A percentile compares a stretch with the other conserved stretches of the same genome.
Evolutionary conservation across 177 flowering plant genomes (phyloP).

Genomic region (Viscum album): DNA sequence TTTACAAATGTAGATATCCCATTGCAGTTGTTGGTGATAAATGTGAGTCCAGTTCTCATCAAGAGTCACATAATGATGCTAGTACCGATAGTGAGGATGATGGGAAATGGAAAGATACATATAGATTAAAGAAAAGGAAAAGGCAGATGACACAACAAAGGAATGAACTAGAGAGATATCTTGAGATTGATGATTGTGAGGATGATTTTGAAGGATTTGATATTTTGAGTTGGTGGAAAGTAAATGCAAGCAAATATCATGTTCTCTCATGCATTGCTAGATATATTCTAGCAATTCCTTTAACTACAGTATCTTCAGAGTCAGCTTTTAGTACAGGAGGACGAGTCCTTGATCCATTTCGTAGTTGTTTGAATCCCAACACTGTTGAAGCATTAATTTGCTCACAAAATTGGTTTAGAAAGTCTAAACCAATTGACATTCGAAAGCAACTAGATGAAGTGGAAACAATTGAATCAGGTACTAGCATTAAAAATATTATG

Average conservation of each 20-base stretch:
- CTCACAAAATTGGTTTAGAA: constrained; percentile 11
- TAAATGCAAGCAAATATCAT: neutral
- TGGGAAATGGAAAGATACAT: too few species aligned
- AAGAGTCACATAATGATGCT: too few species aligned
- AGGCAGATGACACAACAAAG: too few species aligned
- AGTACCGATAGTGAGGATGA: too few species aligned
- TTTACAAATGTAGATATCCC: neutral
- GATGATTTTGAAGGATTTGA: neutral
- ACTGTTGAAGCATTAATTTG: constrained; percentile 4
- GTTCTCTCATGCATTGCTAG: constrained; percentile 6
- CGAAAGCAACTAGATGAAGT: too few species aligned
- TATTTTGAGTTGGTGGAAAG: constrained; percentile 11
- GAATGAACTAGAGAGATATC: constrained; percentile 5
- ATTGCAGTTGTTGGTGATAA: too few species aligned
- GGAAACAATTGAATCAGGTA: too few species aligned
- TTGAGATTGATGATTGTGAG: neutral
- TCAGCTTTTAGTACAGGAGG: constrained; percentile 10
- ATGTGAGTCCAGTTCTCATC: too few species aligned
- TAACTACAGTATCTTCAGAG: constrained; percentile 12
- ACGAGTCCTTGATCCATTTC: constrained; percentile 7
- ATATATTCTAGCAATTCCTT: constrained; percentile 3
- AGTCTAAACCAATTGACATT: too few species aligned
- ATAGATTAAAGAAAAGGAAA: neutral
- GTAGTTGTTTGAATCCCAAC: constrained; percentile 5
- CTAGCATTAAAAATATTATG: too few species aligned